A percentile compares a stretch with the other conserved stretches of the same genome.
Evolutionary conservation across 352 stramenopile genomes (phyloP).

Genomic region (Phytophthora pluvialis): DNA sequence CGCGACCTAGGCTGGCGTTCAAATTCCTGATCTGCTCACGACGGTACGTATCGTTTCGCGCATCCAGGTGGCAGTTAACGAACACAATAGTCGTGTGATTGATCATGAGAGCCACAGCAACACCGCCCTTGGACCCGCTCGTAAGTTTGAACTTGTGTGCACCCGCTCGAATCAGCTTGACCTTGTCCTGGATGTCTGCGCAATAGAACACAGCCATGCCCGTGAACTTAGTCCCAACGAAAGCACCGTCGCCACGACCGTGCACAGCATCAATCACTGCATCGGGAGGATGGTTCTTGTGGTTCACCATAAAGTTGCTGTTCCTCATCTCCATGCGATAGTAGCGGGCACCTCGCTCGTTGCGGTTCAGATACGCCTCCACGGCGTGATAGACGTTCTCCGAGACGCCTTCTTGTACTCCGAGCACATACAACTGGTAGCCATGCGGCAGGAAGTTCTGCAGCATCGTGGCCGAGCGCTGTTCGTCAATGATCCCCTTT

Average conservation of each 20-base stretch:
- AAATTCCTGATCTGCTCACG: conserved; percentile 86
- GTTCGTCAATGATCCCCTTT: conserved; percentile 77
- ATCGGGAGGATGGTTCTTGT: conserved; percentile 72
- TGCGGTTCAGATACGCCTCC: conserved; percentile 79
- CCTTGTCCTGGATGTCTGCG: conserved; percentile 52
- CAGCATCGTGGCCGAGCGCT: conserved; percentile 74
- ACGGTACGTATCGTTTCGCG: conserved; percentile 78
- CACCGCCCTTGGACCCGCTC: conserved; percentile 81
- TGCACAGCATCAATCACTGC: conserved; percentile 82
- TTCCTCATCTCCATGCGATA: conserved; percentile 82
- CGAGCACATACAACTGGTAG: conserved; percentile 89
- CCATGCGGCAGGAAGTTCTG: conserved; percentile 77
- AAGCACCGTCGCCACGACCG: conserved; percentile 79
- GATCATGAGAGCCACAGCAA: conserved; percentile 76
- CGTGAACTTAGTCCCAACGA: conserved; percentile 88
- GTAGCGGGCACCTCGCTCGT: conserved; percentile 61
- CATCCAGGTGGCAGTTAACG: conserved; percentile 87
- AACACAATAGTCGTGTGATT: conserved; percentile 86
- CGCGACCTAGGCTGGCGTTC: conserved; percentile 74
- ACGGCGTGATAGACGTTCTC: conserved; percentile 88
- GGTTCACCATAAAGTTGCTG: conserved; percentile 65
- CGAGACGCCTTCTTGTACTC: conserved; percentile 85
- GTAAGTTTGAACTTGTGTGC: conserved; percentile 87
- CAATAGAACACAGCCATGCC: conserved; percentile 83
- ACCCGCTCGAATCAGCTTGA: conserved; percentile 77